Evolutionary conservation across 805 yeast genomes (phyloP).

Genomic region (Metschnikowia orientalis): DNA sequence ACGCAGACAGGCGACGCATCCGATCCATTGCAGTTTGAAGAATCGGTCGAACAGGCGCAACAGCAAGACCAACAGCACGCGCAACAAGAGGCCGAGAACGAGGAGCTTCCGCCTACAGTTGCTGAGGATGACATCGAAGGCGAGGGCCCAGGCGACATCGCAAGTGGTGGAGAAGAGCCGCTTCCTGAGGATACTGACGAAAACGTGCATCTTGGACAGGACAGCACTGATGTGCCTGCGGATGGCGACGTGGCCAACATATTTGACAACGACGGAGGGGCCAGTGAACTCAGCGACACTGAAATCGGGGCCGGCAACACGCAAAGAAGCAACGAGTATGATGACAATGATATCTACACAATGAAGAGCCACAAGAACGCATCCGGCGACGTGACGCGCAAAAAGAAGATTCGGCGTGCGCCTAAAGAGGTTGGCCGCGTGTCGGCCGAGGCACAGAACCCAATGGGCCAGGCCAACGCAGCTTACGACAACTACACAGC

Average conservation of each 20-base stretch:
- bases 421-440: constrained; percentile 6
- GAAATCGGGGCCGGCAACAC: too few species aligned
- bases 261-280: background rate
- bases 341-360: constrained; percentile 16
- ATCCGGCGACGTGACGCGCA: constrained; percentile 16
- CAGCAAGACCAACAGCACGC: constrained; percentile 12
- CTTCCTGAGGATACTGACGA: constrained; percentile 3
- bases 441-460: constrained; percentile 9
- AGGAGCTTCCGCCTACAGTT: constrained; percentile 13
- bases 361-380: constrained; percentile 15
- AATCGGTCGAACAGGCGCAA: constrained; percentile 6
- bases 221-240: constrained; percentile 2
- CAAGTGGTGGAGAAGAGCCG: constrained; percentile 8
- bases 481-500: constrained; percentile 5
- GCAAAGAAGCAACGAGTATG: constrained; percentile 8
- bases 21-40: too few species aligned
- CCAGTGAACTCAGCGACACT: background rate
- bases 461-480: constrained; percentile 4
- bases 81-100: constrained; percentile 14
- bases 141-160: constrained; percentile 12
- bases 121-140: constrained; percentile 14
- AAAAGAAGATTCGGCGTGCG: constrained; percentile 18
- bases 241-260: background rate
- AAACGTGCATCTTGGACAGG: constrained; percentile 1
- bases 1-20: background rate